Evolutionary conservation across 1,284 basidiomycete species (phyloP).

Genomic region (Peniophora sp.): DNA sequence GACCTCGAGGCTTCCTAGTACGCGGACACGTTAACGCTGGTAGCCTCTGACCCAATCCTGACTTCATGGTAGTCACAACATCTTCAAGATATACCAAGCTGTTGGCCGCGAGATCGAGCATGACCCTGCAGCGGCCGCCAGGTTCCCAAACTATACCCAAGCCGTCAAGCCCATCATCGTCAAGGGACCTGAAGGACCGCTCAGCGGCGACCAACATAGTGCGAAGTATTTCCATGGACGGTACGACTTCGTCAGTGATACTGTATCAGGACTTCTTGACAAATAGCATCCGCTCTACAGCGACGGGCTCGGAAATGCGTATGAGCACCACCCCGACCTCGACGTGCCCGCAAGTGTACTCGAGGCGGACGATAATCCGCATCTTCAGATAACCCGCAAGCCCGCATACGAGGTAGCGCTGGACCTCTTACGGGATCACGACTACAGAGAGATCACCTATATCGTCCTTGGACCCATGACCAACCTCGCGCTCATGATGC

Average conservation of each 20-base stretch:
- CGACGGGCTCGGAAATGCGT: conserved; percentile 77
- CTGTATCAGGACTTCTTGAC: no score
- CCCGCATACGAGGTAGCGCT: conserved; percentile 61
- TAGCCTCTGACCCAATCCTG: conserved; percentile 16
- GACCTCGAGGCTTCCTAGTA: conserved; percentile 56
- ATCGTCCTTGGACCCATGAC: conserved; percentile 86
- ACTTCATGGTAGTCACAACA: conserved; percentile 49
- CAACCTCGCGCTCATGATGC: conserved; percentile 70
- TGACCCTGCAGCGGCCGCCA: conserved; percentile 43
- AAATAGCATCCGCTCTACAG: no score
- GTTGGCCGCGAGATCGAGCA: conserved; percentile 58
- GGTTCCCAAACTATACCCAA: conserved; percentile 55
- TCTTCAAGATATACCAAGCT: conserved; percentile 72
- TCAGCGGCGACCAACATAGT: conserved; percentile 69
- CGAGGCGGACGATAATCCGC: conserved; percentile 28
- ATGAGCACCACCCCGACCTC: conserved; percentile 69
- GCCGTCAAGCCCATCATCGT: conserved; percentile 53
- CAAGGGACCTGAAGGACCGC: conserved; percentile 62
- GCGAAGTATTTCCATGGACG: conserved; percentile 86
- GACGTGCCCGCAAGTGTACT: conserved; percentile 29
- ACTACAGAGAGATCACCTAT: conserved; percentile 68
- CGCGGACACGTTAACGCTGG: conserved; percentile 16
- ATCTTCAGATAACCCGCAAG: conserved; percentile 41
- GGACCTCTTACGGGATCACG: conserved; percentile 53
- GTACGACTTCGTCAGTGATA: conserved; percentile 29